Evolutionary conservation across 1,284 basidiomycete species (phyloP), one percentile per base, ranked within the genome.

Genomic region (Mycena sp.): DNA sequence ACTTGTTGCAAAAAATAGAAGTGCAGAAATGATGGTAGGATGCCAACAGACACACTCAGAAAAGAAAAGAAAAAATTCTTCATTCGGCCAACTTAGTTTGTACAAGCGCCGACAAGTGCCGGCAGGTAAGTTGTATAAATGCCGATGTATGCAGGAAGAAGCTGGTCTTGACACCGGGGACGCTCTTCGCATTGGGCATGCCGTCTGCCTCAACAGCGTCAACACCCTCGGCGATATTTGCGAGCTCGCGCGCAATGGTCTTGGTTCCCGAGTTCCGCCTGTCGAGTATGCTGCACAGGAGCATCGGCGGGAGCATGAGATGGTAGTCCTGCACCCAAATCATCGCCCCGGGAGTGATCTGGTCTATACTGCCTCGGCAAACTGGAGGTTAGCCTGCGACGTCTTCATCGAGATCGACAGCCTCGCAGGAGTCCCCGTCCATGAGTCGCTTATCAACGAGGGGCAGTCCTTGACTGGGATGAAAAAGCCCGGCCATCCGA

Each of bases 271-370:
- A 87, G 62, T 85, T 83, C 48, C 85, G 84, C 18, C 93, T 95
- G 69, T 97, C 95, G 77, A 98, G 90, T 69, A 98, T 88, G 14
- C 92, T 92, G 65, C 97, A 92, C 18, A 99, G 88, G 75, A 98
- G 89, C 91, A 98, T 94, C 14, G 98, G 98, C 8, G 99, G 90
- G 69, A 99, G 93, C 97, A 99, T 99, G 71, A 99, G 89, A 80
- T 98, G 96, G 80, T 98, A 98, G 81, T 97, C 96, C 82, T 98
- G 96, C 0, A 99, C 98, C 97, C 97, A 99, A 61, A 99, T 96
- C 91, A 99, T 97, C 71, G 96, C 91, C 41, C 95, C 95, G 2
- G 94, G 90, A 7, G 86, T 88, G 70, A 96, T 86, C 78, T 96
- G 93, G 87, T 86, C 71, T 90, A 86, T 69, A 99, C 95, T 22